Evolutionary conservation across 1,284 basidiomycete species (phyloP), one percentile per base, ranked within the genome.

Genomic region (Wallemia hederae): DNA sequence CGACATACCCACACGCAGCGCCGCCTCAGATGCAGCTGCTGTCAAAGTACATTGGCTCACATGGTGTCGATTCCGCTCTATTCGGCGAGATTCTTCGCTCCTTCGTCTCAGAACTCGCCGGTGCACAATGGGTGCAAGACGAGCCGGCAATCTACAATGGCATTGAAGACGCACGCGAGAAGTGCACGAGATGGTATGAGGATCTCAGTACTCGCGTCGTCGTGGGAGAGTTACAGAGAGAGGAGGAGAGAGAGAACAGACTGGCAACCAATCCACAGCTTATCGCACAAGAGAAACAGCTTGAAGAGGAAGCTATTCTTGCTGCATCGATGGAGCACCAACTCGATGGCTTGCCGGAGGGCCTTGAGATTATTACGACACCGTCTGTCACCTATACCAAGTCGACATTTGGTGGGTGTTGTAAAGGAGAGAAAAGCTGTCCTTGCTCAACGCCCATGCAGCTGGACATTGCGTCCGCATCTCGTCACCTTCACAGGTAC

Each of bases 111-210:
- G 69, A 75, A 22, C 77, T 76, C 59, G 62, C 63, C 15, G 85
- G 83, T 3, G 77, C 85, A 9, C 79, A 85, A 62, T 89, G 83
- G 78, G 73, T 74, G 0, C 72, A 79, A 22, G 85, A 81, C 59
- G 76, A 76, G 1, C 80, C 87, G 15, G 87, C 84, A 66, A 83
- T 91, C 17, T 92, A 91, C 67, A 88, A 92, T 65, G 87, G 88
- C 11, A 71, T 90, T 11, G 82, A 86, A 66, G 80, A 77, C 68
- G 79, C 83, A n/a, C 72, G 83, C 56, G 80, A 83, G 59, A 73
- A 75, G 26, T 82, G 79, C 62, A 72, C 74, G 33, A 67, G 69
- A 56, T 90, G 87, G 87, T 84, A 86, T 66, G 75, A 77, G 61
- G 77, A 78, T 1, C 78, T 75, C 26, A 71, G 84, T 14, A 78